phyloP scores from a whole-genome alignment of 352 stramenopile species.

The Globisporangium iwayamae region DNA sequence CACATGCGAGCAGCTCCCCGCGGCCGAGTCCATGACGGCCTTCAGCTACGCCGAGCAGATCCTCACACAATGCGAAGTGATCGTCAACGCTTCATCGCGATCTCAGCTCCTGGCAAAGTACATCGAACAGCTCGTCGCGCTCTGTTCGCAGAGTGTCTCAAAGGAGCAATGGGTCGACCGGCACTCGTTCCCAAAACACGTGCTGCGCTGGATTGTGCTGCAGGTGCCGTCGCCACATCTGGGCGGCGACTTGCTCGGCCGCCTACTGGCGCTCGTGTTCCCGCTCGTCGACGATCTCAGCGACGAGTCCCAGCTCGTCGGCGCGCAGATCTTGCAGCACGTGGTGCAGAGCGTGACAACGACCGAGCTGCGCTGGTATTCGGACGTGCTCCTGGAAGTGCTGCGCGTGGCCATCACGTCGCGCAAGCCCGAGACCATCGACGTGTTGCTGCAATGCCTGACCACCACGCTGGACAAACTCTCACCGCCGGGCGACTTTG shows the following conservation, averaged over 20 bases:
- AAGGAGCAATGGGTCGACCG: slow-evolving; percentile 68
- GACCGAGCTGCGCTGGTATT: slow-evolving; percentile 81
- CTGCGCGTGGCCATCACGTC: slow-evolving; percentile 59
- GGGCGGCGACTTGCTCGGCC: slow-evolving; percentile 65
- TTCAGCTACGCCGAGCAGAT: slow-evolving; percentile 19
- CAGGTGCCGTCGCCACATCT: slow-evolving; percentile 61
- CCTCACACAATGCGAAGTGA: slow-evolving; percentile 20
- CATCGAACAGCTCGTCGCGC: slow-evolving; percentile 32
- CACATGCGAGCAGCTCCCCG: slow-evolving; percentile 20
- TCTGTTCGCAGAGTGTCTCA: slow-evolving; percentile 45
- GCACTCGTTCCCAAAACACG: slow-evolving; percentile 45
- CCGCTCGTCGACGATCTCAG: slow-evolving; percentile 74
- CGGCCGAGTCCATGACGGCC: slow-evolving; percentile 24
- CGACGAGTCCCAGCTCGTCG: slow-evolving; percentile 57
- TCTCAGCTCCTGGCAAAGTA: slow-evolving; percentile 27
- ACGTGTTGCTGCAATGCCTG: slow-evolving; percentile 57
- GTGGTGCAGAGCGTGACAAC: slow-evolving; percentile 56
- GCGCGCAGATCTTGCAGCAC: slow-evolving; percentile 56
- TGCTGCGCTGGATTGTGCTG: slow-evolving; percentile 47
- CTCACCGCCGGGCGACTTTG: slow-evolving; percentile 46
- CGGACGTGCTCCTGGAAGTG: slow-evolving; percentile 73
- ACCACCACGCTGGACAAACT: slow-evolving; percentile 55
- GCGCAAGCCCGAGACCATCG: slow-evolving; percentile 50
- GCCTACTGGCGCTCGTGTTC: slow-evolving; percentile 71
- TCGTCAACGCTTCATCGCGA: slow-evolving; percentile 12